Evolutionary conservation across 1,284 basidiomycete species (phyloP), one percentile per base, ranked within the genome.

Genomic region (Coniferiporia sulphurascens): DNA sequence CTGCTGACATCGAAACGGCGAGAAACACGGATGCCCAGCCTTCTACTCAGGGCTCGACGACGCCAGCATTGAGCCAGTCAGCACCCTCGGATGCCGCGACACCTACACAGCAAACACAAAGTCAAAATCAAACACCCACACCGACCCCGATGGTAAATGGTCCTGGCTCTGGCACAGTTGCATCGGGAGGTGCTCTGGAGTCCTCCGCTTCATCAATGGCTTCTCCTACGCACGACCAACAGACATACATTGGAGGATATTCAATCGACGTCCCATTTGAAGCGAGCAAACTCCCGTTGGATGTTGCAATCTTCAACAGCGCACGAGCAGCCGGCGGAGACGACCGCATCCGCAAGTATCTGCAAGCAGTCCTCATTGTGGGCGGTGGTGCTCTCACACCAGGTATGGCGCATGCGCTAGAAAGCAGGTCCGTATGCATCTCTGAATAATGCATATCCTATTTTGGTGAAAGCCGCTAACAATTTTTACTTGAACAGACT

Each of bases 271-370:
- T 95, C 5, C 79, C 79, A 58, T 86, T 82, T 65, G 95, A 98
- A 74, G 89, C 96, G 32, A 87, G 88, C 71, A 94, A 95, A 72
- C 80, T 96, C 44, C 93, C 96, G 0, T 79, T 99, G 56, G 97
- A 99, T 69, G 90, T 93, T 10, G 97, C 95, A 1, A 91, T 98
- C 63, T 93, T 94, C 72, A 94, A 96, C 65, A 91, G 91, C 60
- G 86, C 95, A 15, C 80, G 93, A 8, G 87, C 91, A 1, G 87
- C 86, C 1, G 91, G 89, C 1, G 87, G 87, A 1, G 93, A 97
- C 66, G 93, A 96, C 57, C 91, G 92, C 72, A 87, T 95, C 59
- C 87, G 91, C 65, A 92, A 94, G 67, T 93, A 96, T 65, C 81
- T 95, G 8, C 86, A 90, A 70, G 91, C 90, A 9, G 91, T 98